Evolutionary conservation across 2,329 filamentous ascomycete species (phyloP).

Genomic region (Cercospora nicotianae): DNA sequence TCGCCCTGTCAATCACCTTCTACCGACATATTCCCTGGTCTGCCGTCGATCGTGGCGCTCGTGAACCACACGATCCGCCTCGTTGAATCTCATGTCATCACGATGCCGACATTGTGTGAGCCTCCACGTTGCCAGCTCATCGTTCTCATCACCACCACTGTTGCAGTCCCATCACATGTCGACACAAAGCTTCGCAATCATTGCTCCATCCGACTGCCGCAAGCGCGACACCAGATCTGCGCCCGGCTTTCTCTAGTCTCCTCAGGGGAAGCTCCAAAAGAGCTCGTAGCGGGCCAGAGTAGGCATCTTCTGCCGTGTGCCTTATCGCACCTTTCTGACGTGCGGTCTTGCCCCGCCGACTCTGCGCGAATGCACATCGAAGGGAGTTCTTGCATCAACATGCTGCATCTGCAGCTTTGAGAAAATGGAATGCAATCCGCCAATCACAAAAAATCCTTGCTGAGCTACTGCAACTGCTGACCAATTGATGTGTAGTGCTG

Average conservation of each 20-base stretch:
- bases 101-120: not conserved
- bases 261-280: not conserved
- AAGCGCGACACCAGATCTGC: conserved; percentile 8
- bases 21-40: conserved; percentile 1
- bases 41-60: conserved; percentile 8
- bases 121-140: not conserved
- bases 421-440: not conserved
- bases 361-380: not conserved
- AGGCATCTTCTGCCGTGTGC: not conserved
- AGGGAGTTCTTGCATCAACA: not conserved
- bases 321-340: not conserved
- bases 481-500: not conserved
- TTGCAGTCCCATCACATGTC: not conserved
- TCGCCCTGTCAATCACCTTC: conserved; percentile 2
- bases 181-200: not conserved
- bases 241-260: not conserved
- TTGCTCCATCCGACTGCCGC: not conserved
- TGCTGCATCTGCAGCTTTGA: not conserved
- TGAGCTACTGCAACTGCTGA: not conserved
- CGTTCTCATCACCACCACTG: not conserved
- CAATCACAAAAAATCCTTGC: not conserved
- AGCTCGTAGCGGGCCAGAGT: not conserved
- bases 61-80: not conserved
- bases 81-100: not conserved
- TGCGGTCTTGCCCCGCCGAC: not conserved